Evolutionary conservation across 2,329 filamentous ascomycete genomes (phyloP).

Genomic region (Pyricularia grisea): DNA sequence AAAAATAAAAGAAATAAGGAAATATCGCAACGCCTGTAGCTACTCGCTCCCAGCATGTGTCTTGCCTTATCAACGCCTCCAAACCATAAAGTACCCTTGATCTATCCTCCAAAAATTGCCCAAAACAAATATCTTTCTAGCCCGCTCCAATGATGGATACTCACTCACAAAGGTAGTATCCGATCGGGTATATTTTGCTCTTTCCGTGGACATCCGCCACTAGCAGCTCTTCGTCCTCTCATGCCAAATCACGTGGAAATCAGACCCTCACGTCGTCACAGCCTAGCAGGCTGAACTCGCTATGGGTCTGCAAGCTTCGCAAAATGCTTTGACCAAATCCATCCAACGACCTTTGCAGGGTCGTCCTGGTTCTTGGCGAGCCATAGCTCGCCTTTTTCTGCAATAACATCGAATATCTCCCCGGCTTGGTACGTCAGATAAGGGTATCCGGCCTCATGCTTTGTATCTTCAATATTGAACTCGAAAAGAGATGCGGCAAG

Average conservation of each 20-base stretch:
- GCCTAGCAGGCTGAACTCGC: neutral
- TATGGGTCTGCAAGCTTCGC: constrained; percentile 50
- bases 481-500: constrained; percentile 90
- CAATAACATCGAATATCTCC: constrained; percentile 90
- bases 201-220: neutral
- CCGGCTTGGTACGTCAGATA: constrained; percentile 94
- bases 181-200: neutral
- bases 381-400: constrained; percentile 95
- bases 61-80: neutral
- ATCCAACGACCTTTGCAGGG: constrained; percentile 66
- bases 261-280: neutral
- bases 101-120: neutral
- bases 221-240: neutral
- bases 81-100: neutral
- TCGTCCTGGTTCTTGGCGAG: constrained; percentile 97
- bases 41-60: neutral
- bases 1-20: neutral
- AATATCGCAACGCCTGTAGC: neutral
- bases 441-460: constrained; percentile 88
- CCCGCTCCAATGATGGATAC: neutral
- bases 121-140: neutral
- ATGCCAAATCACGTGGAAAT: neutral
- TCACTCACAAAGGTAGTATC: neutral
- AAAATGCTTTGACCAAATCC: constrained; percentile 99
- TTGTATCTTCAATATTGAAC: constrained; percentile 90